phyloP scores from a whole-genome alignment of 805 yeast species.

The Hanseniaspora nectarophila region DNA sequence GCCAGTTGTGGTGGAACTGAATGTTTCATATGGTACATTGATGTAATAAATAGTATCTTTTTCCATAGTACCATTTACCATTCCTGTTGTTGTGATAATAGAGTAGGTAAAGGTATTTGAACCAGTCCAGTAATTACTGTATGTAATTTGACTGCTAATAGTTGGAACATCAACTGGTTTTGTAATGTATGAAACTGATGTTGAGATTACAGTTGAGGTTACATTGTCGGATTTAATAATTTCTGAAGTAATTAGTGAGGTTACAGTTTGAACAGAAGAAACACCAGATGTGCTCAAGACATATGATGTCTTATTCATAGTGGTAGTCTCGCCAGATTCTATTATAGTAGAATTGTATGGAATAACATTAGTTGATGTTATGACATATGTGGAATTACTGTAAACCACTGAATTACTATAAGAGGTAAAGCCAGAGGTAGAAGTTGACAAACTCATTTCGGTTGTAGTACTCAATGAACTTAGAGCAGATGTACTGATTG shows the following conservation, averaged over 20 bases:
- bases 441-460: neutral
- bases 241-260: neutral
- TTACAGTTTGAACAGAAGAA: neutral
- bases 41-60: slow-evolving; percentile 7
- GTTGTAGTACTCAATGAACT: too few species aligned
- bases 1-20: neutral
- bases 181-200: neutral
- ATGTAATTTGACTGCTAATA: neutral
- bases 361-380: neutral
- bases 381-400: neutral
- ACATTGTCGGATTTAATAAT: neutral
- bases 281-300: neutral
- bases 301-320: neutral
- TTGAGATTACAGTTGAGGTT: neutral
- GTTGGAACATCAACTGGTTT: neutral
- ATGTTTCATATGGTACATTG: slow-evolving; percentile 12
- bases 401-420: neutral
- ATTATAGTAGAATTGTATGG: neutral
- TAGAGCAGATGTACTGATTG: too few species aligned
- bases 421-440: neutral
- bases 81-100: neutral
- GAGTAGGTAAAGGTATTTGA: slow-evolving; percentile 3
- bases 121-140: slow-evolving; percentile 3
- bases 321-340: neutral
- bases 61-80: slow-evolving; percentile 1